Conservation (phyloP, 495 filamentous ascomycete genomes). For the Viridothelium virens region DNA sequence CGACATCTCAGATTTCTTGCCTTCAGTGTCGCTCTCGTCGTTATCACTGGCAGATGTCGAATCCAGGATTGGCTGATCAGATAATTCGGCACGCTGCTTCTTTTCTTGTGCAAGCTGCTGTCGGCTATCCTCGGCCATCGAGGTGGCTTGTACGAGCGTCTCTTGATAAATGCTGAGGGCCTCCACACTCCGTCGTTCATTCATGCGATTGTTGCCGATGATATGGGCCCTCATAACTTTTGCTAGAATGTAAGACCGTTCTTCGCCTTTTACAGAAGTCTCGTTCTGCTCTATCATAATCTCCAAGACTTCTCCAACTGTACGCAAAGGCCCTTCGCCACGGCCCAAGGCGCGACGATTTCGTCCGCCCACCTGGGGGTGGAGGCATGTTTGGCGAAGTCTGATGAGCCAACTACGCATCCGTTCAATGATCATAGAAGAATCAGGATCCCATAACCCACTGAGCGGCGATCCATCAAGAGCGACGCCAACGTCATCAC, state of each 20-base stretch:
- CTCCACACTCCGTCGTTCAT: conserved; percentile 37
- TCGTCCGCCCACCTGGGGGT: conserved; percentile 64
- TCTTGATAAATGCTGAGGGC: conserved; percentile 61
- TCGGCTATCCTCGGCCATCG: conserved; percentile 57
- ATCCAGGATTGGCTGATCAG: conserved; percentile 4
- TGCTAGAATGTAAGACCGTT: conserved; percentile 53
- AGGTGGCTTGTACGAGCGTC: conserved; percentile 47
- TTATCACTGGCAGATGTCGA: conserved; percentile 18
- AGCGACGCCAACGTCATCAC: conserved; percentile 57
- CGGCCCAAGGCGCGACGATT: conserved; percentile 61
- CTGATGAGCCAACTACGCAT: conserved; percentile 65
- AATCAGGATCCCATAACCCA: conserved; percentile 56
- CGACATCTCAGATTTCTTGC: conserved; percentile 36
- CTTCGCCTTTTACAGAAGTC: conserved; percentile 51
- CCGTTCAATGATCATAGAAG: conserved; percentile 46
- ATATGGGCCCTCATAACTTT: conserved; percentile 66
- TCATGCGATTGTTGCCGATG: conserved; percentile 52
- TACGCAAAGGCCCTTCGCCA: conserved; percentile 58
- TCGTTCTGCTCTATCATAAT: conserved; percentile 84
- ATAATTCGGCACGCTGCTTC: conserved; percentile 27
- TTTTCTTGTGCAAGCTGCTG: conserved; percentile 50
- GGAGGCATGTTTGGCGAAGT: conserved; percentile 78
- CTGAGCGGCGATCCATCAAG: conserved; percentile 51
- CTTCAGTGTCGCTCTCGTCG: conserved; percentile 39
- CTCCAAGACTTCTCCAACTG: conserved; percentile 73